phyloP scores from a whole-genome alignment of 495 filamentous ascomycete genomes.

The Talaromyces wortmannii region DNA sequence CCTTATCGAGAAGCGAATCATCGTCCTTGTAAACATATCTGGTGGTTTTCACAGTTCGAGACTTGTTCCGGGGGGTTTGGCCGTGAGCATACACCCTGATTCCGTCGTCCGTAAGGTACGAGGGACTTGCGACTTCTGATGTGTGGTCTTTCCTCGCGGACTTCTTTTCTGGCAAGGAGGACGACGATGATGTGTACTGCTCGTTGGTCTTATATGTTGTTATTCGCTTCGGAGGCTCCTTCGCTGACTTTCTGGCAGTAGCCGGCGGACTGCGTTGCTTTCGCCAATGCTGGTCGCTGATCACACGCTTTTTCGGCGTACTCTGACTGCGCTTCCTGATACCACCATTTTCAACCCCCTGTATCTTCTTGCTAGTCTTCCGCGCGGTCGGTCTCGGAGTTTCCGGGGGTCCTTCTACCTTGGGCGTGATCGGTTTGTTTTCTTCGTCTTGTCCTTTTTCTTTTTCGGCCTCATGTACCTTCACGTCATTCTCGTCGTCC shows the following conservation, averaged over 20 bases:
- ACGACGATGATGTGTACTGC: conserved; percentile 1
- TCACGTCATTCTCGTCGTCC: conserved; percentile 26
- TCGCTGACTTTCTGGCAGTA: conserved; percentile 31
- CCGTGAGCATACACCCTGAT: conserved; percentile 14
- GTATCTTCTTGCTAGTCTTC: conserved; percentile 10
- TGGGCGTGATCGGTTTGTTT: background rate
- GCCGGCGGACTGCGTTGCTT: conserved; percentile 38
- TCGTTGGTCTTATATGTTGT: conserved; percentile 37
- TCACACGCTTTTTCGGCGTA: conserved; percentile 67
- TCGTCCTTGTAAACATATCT: conserved; percentile 9
- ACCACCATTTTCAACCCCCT: conserved; percentile 8
- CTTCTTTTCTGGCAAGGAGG: background rate
- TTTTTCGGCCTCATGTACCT: background rate
- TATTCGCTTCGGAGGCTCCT: conserved; percentile 44
- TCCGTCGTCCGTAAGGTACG: conserved; percentile 9
- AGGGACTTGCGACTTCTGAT: background rate
- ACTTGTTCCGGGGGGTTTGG: conserved; percentile 5
- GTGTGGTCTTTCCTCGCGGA: background rate
- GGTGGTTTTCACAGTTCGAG: background rate
- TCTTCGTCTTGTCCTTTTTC: conserved; percentile 7
- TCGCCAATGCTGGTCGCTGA: conserved; percentile 75
- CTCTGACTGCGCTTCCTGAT: conserved; percentile 37
- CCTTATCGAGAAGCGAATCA: conserved; percentile 12
- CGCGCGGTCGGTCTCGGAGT: background rate
- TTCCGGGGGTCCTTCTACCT: background rate